These are phyloP conservation scores for Geotrichum histeridarum DNA, from an alignment of 1,139 yeast genomes.

Conservation along the genomic window DNA sequence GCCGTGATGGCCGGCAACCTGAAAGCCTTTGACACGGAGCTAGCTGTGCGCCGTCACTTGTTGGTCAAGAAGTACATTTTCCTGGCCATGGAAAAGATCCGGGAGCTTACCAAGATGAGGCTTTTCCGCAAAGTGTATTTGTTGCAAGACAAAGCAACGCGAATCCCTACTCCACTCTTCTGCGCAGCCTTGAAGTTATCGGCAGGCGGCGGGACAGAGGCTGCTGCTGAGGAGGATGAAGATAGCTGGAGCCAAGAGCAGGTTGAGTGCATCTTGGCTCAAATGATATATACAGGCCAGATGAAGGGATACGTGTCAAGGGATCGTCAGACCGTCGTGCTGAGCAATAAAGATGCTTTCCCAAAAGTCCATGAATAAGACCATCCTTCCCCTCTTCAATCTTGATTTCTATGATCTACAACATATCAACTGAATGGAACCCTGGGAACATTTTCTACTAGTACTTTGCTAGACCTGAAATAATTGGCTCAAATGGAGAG, in stretches of 20 bases:
- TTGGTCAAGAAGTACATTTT: slow-evolving; percentile 60
- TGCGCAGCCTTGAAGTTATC: slow-evolving; percentile 45
- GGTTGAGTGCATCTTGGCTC: slow-evolving; percentile 68
- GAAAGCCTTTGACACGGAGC: slow-evolving; percentile 43
- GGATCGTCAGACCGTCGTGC: slow-evolving; percentile 66
- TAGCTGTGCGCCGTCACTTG: slow-evolving; percentile 46
- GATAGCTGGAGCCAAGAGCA: slow-evolving; percentile 41
- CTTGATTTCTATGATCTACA: neutral
- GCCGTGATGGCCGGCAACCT: slow-evolving; percentile 56
- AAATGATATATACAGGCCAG: slow-evolving; percentile 54
- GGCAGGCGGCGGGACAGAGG: slow-evolving; percentile 10
- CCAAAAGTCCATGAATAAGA: slow-evolving; percentile 22
- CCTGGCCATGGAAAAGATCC: slow-evolving; percentile 59
- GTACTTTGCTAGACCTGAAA: neutral
- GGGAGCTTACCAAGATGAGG: slow-evolving; percentile 47
- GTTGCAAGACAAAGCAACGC: slow-evolving; percentile 38
- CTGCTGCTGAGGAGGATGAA: neutral
- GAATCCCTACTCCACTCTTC: slow-evolving; percentile 48
- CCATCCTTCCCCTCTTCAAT: neutral
- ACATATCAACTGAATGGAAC: too few species aligned
- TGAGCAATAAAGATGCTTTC: slow-evolving; percentile 47
- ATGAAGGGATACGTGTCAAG: slow-evolving; percentile 85
- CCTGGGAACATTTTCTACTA: neutral
- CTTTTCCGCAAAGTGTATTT: slow-evolving; percentile 49
- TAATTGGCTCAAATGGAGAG: neutral